Percentiles rank a stretch among this genome's conserved stretches.
These are phyloP conservation scores for Marsdenia floribunda DNA, from an alignment of 257 asterid genomes.

Conservation along the genomic window DNA sequence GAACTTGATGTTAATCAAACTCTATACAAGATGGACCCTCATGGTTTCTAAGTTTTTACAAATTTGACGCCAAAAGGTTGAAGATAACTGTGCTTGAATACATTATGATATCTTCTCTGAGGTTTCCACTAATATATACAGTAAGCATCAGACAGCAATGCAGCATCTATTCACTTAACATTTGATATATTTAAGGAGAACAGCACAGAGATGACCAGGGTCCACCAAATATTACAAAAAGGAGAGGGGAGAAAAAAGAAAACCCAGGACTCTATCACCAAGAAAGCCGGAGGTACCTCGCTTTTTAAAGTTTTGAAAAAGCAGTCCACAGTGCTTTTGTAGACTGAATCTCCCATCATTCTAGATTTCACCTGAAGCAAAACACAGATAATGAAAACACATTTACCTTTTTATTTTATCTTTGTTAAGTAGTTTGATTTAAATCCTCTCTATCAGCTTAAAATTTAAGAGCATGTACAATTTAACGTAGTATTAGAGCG, in stretches of 20 bases:
- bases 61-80: not conserved
- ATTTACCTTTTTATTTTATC: not conserved
- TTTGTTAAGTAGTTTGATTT: no score
- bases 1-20: no score
- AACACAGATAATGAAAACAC: slow-evolving; percentile 9
- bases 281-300: slow-evolving; percentile 48
- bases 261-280: not conserved
- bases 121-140: not conserved
- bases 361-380: slow-evolving; percentile 76
- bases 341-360: slow-evolving; percentile 90
- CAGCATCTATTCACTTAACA: not conserved
- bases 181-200: not conserved
- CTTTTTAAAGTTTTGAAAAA: slow-evolving; percentile 61
- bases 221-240: not conserved
- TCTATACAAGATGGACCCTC: not conserved
- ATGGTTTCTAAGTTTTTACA: not conserved
- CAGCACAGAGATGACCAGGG: not conserved
- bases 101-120: not conserved
- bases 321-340: slow-evolving; percentile 74
- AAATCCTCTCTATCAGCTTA: no score
- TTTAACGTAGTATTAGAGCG: no score
- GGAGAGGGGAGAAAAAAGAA: not conserved
- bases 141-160: not conserved
- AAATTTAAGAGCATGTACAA: no score
- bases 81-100: not conserved